Percentiles rank a stretch among this genome's conserved stretches.
phyloP scores from a whole-genome alignment of 2,329 filamentous ascomycete species.

The Elsinoe necatrix region DNA sequence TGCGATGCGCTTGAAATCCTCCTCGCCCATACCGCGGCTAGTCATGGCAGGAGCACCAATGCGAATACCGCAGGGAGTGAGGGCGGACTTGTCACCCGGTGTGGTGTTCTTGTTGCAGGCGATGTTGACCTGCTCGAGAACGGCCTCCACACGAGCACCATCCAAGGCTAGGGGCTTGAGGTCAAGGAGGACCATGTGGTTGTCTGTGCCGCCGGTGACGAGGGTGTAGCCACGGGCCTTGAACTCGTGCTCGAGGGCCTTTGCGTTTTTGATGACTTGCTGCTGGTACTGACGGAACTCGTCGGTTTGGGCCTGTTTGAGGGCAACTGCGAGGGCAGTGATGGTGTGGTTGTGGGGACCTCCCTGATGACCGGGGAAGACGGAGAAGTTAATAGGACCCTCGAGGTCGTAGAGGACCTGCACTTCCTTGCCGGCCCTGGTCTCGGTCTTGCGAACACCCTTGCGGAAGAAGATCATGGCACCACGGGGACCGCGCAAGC shows the following conservation, averaged over 20 bases:
- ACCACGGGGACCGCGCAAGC: slow-evolving; percentile 83
- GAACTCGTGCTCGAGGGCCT: slow-evolving; percentile 73
- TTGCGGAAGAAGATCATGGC: slow-evolving; percentile 98
- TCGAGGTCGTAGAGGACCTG: slow-evolving; percentile 78
- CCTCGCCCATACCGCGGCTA: slow-evolving; percentile 81
- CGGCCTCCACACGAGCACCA: slow-evolving; percentile 87
- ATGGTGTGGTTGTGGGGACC: slow-evolving; percentile 99
- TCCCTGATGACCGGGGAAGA: slow-evolving; percentile 97
- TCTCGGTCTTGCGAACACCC: slow-evolving; percentile 72
- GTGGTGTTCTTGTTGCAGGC: slow-evolving; percentile 99
- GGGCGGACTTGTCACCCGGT: slow-evolving; percentile 91
- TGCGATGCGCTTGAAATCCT: slow-evolving; percentile 86
- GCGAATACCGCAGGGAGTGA: slow-evolving; percentile 88
- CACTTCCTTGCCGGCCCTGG: slow-evolving; percentile 71
- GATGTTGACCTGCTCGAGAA: slow-evolving; percentile 96
- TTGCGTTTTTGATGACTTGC: slow-evolving; percentile 81
- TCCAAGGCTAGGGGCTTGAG: slow-evolving; percentile 83
- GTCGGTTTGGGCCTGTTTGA: slow-evolving; percentile 82
- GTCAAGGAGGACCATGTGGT: slow-evolving; percentile 89
- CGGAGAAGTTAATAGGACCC: slow-evolving; percentile 85
- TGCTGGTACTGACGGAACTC: slow-evolving; percentile 93
- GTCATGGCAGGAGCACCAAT: slow-evolving; percentile 98
- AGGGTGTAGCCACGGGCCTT: slow-evolving; percentile 77
- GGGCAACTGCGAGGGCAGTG: slow-evolving; percentile 83
- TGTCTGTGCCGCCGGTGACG: slow-evolving; percentile 91